Base-by-base conservation (phyloP, 129 eudicot genomes). In the Chrysanthemum makinoi region DNA sequence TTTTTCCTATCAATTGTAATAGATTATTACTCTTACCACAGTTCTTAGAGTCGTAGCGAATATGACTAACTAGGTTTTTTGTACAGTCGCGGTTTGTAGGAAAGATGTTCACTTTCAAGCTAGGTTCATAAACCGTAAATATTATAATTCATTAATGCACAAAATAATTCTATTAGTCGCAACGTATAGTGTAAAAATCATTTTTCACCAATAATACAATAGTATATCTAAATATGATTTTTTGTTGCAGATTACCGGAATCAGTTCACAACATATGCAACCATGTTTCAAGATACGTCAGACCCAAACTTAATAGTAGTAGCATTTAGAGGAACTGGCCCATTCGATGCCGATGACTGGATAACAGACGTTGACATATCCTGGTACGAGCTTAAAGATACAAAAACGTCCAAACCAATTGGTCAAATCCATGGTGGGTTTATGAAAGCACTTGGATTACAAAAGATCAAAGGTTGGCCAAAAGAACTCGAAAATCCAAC, bases 391-490 rank as follows among this genome's bases (percentile, higher is more conserved):
- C 66, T 91, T 50, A 16, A 52, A 8, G 62, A 65, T 53, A 18
- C 15, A 13, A 71, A 48, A 46, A 57, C 56, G 15, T 46, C 73
- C 10, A 24, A 49, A 55, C 71, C 83, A 13, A 72, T 85, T 5
- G 97, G 97, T 12, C 80, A 70, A 51, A 30, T 86, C 66, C 97
- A 91, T 49, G 83, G 77, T 22, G 97, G 97, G 10, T 91, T 91
- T 73, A 73, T 88, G 85, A 91, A 82, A 83, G 92, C 97, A 19
- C 78, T 91, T 3, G 97, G 97, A 44, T 70, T 83, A 53, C 87
- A 88, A 56, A 82, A 82, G 62, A 58, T 4, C 47, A 71, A 66
- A 49, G 89, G 89, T 49, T 88, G 91, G 96, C 98, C 98, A 10
- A 84, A 83, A 30, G 72, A 91, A 51, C 84, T 86, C 49, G 66